Base-by-base conservation (phyloP, 1,139 yeast species). In the Scheffersomyces illinoinensis region DNA sequence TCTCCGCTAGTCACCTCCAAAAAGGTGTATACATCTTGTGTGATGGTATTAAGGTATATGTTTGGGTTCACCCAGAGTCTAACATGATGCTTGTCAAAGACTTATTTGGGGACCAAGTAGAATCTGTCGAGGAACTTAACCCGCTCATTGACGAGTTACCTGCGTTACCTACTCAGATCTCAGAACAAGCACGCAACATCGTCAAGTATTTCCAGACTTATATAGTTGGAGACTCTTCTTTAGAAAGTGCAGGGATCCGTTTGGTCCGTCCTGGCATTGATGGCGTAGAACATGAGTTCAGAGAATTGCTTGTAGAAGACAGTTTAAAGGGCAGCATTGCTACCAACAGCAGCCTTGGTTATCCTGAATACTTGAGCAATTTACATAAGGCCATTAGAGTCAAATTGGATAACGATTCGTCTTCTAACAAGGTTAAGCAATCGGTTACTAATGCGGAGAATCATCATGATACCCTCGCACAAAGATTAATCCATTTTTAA, bases 11-110 rank as follows among this genome's bases (percentile, higher is more conserved):
- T 3, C 71, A 85, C 19, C 83, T 87, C 62, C 82, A 81, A 58
- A 93, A 93, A 53, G 96, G 97, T 4, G 93, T 91, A 8, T 92
- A 90, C 72, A 70, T 93, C 55, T 74, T 89, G 47, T 93, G 90
- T 76, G 86, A 91, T 67, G 96, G 97, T 17, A 79, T 77, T 43
- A 71, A 78, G 23, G 79, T 89, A 4, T 81, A 80, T 58, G 77
- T 95, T 48, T 91, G 92, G 88, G 77, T 95, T 49, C 92, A 91
- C 70, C 85, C 85, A 18, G 84, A 86, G 53, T 90, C 91, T 0
- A 88, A 90, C 64, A 86, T 89, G 6, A 73, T 86, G 60, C 77
- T 95, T 47, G 70, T 95, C 39, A 78, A 84, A 62, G 98, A 93
- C 71, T 75, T 95, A 59, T 88, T 93, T 69, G 97, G 96, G 0